Evolutionary conservation across 805 yeast species (phyloP), one percentile per base, ranked within the genome.

Genomic region (Myxozyma neglecta): DNA sequence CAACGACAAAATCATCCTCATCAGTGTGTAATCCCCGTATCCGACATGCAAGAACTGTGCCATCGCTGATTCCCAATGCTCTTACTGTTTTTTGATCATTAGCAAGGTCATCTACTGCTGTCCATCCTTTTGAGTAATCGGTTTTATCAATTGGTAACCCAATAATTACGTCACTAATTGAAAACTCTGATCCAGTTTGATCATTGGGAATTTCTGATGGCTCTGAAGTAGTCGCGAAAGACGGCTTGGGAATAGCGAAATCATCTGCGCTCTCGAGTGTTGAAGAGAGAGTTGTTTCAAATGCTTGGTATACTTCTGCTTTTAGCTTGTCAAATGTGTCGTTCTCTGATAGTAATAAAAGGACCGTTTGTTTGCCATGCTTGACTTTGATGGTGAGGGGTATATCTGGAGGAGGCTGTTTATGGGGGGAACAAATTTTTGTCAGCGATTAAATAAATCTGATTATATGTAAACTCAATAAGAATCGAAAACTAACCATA

Each of bases 71-170:
- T n/a, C 63, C 65, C 18, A 61, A 44, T 18, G 57, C 39, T 11
- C 18, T 42, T 13, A 61, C 13, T 6, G 57, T 10, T 20, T 39
- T 42, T 6, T n/a, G 8, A 8, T 42, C 20, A 42, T 10, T 10
- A 8, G 24, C 35, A n/a, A 47, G 34, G 9, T 47, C 54, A 13
- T 47, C 9, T 13, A 42, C 46, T 20, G 43, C 52, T 20, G 43
- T 61, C 63, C 63, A 61, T 13, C 65, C 65, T 45, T 59, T 61
- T 14, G 57, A 24, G 10, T 54, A 36, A 35, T 61, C 63, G 8
- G 63, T 18, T n/a, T 50, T 59, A 44, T 61, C 62, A 11, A 59
- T 40, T n/a, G 65, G 65, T 8, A 59, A 16, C 9, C 60, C 65
- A 7, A 61, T 43, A 13, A 24, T 20, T 14, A 61, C 24, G 11